phyloP scores from a whole-genome alignment of 805 yeast species.

The Hermanozyma aechmeae region DNA sequence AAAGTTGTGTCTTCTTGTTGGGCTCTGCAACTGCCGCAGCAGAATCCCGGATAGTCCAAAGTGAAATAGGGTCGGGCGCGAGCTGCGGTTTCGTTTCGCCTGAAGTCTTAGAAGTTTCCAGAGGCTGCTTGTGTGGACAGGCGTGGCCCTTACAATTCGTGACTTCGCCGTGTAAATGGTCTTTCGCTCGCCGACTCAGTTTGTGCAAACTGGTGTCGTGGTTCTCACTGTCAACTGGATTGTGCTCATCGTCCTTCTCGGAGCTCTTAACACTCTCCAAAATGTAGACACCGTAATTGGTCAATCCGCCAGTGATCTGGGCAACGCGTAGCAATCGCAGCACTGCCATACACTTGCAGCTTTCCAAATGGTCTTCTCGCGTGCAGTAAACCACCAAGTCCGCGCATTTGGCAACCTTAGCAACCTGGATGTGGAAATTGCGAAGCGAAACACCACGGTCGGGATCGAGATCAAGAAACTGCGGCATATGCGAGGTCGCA shows the following conservation, averaged over 20 bases:
- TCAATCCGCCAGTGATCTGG: constrained; percentile 19
- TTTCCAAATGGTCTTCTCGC: constrained; percentile 1
- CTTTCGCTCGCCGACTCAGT: too few relatives aligned
- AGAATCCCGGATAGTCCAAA: constrained; percentile 8
- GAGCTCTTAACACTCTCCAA: constrained; percentile 1
- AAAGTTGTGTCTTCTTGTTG: constrained; percentile 12
- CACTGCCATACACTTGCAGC: constrained; percentile 11
- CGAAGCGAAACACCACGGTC: constrained; percentile 66
- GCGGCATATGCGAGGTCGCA: constrained; percentile 36
- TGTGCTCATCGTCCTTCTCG: constrained; percentile 2
- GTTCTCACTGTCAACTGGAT: too few relatives aligned
- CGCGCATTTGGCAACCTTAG: constrained; percentile 66
- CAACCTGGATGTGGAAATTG: constrained; percentile 77
- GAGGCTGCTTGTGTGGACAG: too few relatives aligned
- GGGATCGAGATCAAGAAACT: constrained; percentile 56
- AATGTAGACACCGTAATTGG: constrained; percentile 14
- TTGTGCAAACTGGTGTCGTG: too few relatives aligned
- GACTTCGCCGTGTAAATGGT: too few relatives aligned
- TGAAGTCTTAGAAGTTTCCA: too few relatives aligned
- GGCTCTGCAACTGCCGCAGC: constrained; percentile 5
- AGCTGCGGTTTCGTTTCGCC: too few relatives aligned
- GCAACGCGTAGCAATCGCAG: constrained; percentile 30
- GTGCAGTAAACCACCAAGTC: constrained; percentile 62
- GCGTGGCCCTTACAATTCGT: too few relatives aligned
- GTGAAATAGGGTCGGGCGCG: too few relatives aligned